phyloP scores from a whole-genome alignment of 2,329 filamentous ascomycete genomes.

The Phoma sp. region DNA sequence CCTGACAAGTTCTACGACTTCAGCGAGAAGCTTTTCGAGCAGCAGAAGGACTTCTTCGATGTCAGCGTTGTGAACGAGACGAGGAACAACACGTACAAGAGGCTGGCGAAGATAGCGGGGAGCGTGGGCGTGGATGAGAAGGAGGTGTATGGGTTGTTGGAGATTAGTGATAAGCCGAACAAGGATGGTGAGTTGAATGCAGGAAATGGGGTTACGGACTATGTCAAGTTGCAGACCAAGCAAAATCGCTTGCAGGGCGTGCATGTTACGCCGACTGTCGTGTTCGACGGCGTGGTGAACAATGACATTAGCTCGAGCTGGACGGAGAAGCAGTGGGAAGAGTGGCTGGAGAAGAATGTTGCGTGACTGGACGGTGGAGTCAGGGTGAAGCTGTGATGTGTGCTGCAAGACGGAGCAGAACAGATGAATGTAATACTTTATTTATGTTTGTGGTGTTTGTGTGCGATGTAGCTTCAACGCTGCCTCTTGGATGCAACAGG shows the following conservation, averaged over 20 bases:
- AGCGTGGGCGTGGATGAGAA: conserved; percentile 73
- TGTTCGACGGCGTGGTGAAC: conserved; percentile 86
- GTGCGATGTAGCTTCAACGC: neutral
- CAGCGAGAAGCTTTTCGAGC: conserved; percentile 69
- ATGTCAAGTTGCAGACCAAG: conserved; percentile 85
- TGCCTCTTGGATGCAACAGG: neutral
- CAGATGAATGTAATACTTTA: neutral
- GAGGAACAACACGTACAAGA: conserved; percentile 81
- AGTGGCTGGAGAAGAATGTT: conserved; percentile 76
- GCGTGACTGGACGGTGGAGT: conserved; percentile 50
- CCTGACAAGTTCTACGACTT: conserved; percentile 82
- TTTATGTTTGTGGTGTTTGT: neutral
- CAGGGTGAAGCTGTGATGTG: conserved; percentile 3
- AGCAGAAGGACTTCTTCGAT: conserved; percentile 83
- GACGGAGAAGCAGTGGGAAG: conserved; percentile 52
- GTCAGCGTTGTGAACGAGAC: conserved; percentile 82
- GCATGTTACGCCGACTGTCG: conserved; percentile 88
- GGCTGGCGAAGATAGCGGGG: conserved; percentile 76
- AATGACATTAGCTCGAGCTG: conserved; percentile 80
- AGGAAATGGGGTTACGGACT: conserved; percentile 83
- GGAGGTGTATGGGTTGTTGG: conserved; percentile 72
- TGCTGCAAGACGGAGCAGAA: neutral
- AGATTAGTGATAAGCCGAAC: conserved; percentile 70
- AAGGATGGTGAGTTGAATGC: conserved; percentile 73
- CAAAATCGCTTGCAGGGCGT: conserved; percentile 78